Evolutionary conservation across 768 basidiomycete genomes (phyloP).

Genomic region (Auricularia cornea): DNA sequence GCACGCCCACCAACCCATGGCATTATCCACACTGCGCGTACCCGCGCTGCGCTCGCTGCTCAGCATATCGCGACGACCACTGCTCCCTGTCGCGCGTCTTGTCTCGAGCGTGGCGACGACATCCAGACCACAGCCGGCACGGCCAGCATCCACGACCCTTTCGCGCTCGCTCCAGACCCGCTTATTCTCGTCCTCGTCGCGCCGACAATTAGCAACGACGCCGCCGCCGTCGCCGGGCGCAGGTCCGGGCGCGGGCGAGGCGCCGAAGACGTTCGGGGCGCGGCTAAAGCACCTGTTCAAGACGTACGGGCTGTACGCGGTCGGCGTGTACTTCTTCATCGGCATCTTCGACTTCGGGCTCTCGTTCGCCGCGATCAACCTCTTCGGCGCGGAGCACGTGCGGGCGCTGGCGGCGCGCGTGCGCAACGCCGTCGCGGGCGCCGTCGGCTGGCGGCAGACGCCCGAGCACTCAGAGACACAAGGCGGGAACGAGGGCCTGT

Average conservation of each 20-base stretch:
- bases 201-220: background rate
- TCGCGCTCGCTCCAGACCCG: background rate
- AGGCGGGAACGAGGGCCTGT: conserved; percentile 66
- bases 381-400: conserved; percentile 88
- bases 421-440: conserved; percentile 40
- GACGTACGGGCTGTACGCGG: conserved; percentile 91
- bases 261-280: conserved; percentile 39
- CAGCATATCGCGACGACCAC: background rate
- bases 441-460: conserved; percentile 35
- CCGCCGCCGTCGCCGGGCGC: background rate
- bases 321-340: conserved; percentile 78
- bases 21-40: background rate
- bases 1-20: background rate
- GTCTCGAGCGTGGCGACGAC: background rate
- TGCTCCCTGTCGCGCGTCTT: background rate
- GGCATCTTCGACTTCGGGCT: conserved; percentile 74
- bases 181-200: background rate
- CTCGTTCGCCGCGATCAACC: conserved; percentile 74
- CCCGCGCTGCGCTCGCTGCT: background rate
- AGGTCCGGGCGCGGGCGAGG: background rate
- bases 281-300: conserved; percentile 77
- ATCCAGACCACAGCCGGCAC: background rate
- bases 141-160: background rate
- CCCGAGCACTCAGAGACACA: conserved; percentile 60
- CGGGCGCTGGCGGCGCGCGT: conserved; percentile 43